Evolutionary conservation across 768 basidiomycete genomes (phyloP), one percentile per base, ranked within the genome.

Genomic region (Lepiota brunneoincarnata): DNA sequence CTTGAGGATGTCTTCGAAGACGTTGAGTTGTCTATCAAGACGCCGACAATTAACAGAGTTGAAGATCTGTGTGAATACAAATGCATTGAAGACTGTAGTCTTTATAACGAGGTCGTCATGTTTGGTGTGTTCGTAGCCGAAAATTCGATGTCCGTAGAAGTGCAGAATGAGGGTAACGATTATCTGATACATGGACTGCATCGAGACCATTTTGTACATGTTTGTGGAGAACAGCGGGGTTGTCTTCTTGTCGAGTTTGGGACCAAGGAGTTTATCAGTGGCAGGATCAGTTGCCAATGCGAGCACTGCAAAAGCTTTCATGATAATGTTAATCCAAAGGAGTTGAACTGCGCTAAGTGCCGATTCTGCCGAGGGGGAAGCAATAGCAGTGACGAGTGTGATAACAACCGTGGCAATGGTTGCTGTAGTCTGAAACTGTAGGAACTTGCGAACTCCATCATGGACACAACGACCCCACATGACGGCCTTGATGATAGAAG

Each of bases 381-480:
- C 83, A 50, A 98, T 84, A 35, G 94, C 91, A 35, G 95, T 84
- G 56, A 96, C 81, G 61, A 93, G 94, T 9, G 96, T 98, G 65
- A 98, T 87, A 54, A 95, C 70, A 44, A 99, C 95, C 31, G 97
- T 96, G 5, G 94, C 93, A 56, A 98, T 83, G 75, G 98, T 99
- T 63, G 91, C 91, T 17, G 90, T 91, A 56, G 92, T 78, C 71
- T 93, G 93, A 79, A 97, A 97, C 73, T 98, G 96, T 55, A 99
- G 67, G 75, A 98, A 99, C 75, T 98, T 99, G 66, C 89, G 86
- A 46, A 98, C 97, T 0, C 95, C 86, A 64, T 99, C 97, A 68
- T 98, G 98, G 58, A 99, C 96, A 63, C 93, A 96, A 44, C 97
- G 91, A 39, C 97, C 97, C 96, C 97, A 98, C 78, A 97, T 94